Evolutionary conservation across 805 yeast genomes (phyloP), one percentile per base, ranked within the genome.

Genomic region (Candida stauntonica): DNA sequence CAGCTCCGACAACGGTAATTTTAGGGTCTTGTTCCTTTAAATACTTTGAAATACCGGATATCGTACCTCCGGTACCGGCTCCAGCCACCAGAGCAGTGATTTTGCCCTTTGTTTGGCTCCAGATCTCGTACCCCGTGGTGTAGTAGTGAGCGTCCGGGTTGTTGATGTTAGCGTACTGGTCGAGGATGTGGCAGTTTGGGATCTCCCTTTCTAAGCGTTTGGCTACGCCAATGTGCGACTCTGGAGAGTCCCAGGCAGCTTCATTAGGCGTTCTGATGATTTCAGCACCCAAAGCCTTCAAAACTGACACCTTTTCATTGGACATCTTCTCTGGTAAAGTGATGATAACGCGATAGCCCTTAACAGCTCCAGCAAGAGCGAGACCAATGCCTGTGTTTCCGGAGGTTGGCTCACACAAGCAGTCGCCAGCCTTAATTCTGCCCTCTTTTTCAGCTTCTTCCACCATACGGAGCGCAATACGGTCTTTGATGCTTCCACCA

Each of bases 41-140:
- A 52, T 79, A 86, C 50, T 69, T 72, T 40, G 93, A 77, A 50
- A 84, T 83, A 66, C 95, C 95, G 36, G 85, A 68, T 57, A 86
- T 81, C 38, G 95, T 86, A 65, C 95, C 95, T 64, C 95, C 95
- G 41, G 95, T 86, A 65, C 95, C 95, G 7, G 95, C 95, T 61
- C 95, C 95, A 27, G 95, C 95, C 38, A 86, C 83, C 31, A 86
- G 68, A 45, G 81, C 86, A 38, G 77, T 77, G 38, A 86, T 68
- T 43, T 79, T 73, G 26, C 89, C 86, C 18, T 71, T 63, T 13
- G 91, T 75, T 63, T 86, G 95, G 44, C 79, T 77, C 79, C 88
- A 84, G 54, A 86, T 86, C 64, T 86, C 95, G 47, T 66, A 77
- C 39, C 95, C 95, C 17, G 95, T 86, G 38, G 89, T 88, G 54